Percentiles rank a stretch among this genome's conserved stretches.
phyloP scores from a whole-genome alignment of 2,329 filamentous ascomycete genomes.

The Botrytis fabae region DNA sequence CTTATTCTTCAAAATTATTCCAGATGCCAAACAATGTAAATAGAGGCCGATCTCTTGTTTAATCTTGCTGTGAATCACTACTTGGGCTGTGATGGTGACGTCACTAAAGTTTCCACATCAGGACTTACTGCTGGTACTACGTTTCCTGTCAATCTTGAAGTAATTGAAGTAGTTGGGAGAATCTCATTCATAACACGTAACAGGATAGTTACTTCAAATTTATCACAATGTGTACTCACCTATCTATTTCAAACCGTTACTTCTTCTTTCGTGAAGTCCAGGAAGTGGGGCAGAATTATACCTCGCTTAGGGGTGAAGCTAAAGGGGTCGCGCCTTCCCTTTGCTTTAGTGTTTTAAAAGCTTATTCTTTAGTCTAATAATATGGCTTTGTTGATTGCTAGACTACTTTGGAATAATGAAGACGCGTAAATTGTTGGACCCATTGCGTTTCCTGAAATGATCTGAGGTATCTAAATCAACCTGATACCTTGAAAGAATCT shows the following conservation, averaged over 20 bases:
- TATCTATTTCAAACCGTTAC: not conserved
- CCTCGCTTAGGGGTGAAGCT: not conserved
- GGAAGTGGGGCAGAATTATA: not conserved
- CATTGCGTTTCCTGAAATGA: no score
- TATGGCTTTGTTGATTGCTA: not conserved
- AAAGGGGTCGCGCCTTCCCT: slow-evolving; percentile 3
- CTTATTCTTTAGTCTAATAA: not conserved
- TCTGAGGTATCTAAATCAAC: not conserved
- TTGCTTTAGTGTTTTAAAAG: not conserved
- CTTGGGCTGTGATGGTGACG: not conserved
- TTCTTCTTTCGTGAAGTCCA: not conserved
- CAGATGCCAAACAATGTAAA: accelerated
- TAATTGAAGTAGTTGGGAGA: not conserved
- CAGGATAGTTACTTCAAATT: accelerated
- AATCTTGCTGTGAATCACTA: not conserved
- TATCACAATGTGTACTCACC: not conserved
- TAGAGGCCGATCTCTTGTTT: not conserved
- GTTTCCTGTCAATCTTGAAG: not conserved
- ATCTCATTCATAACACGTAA: not conserved
- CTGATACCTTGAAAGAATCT: not conserved
- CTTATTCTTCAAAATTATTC: not conserved
- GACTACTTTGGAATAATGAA: not conserved
- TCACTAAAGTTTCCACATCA: not conserved
- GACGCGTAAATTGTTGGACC: not conserved
- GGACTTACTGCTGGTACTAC: not conserved